phyloP scores from a whole-genome alignment of 2,329 filamentous ascomycete genomes.

The Colletotrichum sp. region DNA sequence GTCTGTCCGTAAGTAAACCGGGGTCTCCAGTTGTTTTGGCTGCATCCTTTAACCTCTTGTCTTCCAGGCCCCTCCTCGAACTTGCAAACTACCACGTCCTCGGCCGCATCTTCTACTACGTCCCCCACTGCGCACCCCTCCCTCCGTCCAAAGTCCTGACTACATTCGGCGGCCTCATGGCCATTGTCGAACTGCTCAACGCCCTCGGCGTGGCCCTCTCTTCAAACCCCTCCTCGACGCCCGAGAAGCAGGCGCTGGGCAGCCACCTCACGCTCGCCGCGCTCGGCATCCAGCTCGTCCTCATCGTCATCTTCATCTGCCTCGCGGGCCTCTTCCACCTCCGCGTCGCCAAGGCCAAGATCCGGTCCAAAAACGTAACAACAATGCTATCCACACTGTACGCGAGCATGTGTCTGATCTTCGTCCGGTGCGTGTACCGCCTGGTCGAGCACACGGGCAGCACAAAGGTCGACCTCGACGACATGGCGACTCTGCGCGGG shows the following conservation, averaged over 20 bases:
- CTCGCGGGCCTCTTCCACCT: conserved; percentile 52
- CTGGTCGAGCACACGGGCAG: conserved; percentile 49
- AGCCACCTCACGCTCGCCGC: conserved; percentile 44
- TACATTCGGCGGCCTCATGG: conserved; percentile 52
- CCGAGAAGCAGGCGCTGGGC: conserved; percentile 36
- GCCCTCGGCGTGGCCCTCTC: conserved; percentile 45
- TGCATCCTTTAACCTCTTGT: neutral
- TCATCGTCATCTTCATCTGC: conserved; percentile 49
- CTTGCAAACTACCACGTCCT: conserved; percentile 70
- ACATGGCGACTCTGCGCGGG: conserved; percentile 1
- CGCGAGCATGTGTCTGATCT: conserved; percentile 46
- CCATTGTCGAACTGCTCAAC: conserved; percentile 52
- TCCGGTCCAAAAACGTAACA: conserved; percentile 22
- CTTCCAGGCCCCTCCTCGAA: conserved; percentile 61
- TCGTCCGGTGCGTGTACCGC: conserved; percentile 54
- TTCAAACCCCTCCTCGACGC: conserved; percentile 38
- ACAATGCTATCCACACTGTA: conserved; percentile 45
- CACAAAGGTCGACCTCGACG: neutral
- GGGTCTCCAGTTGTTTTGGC: neutral
- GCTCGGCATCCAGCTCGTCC: conserved; percentile 50
- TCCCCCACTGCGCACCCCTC: conserved; percentile 64
- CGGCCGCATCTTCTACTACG: conserved; percentile 65
- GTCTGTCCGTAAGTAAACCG: conserved; percentile 39
- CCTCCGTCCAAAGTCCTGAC: conserved; percentile 48
- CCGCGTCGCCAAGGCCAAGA: conserved; percentile 29